These are phyloP conservation scores for Cystobasidium slooffiae DNA, from an alignment of 1,284 basidiomycete species.

Conservation along the genomic window DNA sequence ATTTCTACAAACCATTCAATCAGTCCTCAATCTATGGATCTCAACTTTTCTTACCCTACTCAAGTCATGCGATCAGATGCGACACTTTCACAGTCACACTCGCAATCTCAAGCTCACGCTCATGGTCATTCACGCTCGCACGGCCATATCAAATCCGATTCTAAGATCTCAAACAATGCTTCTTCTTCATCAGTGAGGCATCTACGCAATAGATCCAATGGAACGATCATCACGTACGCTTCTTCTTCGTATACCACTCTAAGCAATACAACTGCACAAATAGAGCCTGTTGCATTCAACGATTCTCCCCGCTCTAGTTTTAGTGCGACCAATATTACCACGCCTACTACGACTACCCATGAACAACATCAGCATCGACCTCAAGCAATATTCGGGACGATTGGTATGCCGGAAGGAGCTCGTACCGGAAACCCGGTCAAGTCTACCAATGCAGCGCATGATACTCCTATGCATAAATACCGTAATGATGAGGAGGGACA, in stretches of 20 bases:
- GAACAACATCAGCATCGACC: background rate
- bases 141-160: background rate
- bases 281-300: constrained; percentile 30
- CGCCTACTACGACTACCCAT: background rate
- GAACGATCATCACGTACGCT: constrained; percentile 20
- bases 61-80: background rate
- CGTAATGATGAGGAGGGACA: no score
- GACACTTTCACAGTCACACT: no score
- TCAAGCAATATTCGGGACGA: background rate
- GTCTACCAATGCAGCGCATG: no score
- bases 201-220: constrained; percentile 27
- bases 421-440: no score
- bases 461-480: no score
- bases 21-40: background rate
- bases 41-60: constrained; percentile 20
- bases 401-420: background rate
- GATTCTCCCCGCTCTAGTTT: constrained; percentile 34
- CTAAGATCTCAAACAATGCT: constrained; percentile 1
- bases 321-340: constrained; percentile 10
- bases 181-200: background rate
- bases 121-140: constrained; percentile 10
- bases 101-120: background rate
- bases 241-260: constrained; percentile 12
- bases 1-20: background rate
- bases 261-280: constrained; percentile 1